Conservation (phyloP, 352 stramenopile genomes). For the Pythium aristosporum region DNA sequence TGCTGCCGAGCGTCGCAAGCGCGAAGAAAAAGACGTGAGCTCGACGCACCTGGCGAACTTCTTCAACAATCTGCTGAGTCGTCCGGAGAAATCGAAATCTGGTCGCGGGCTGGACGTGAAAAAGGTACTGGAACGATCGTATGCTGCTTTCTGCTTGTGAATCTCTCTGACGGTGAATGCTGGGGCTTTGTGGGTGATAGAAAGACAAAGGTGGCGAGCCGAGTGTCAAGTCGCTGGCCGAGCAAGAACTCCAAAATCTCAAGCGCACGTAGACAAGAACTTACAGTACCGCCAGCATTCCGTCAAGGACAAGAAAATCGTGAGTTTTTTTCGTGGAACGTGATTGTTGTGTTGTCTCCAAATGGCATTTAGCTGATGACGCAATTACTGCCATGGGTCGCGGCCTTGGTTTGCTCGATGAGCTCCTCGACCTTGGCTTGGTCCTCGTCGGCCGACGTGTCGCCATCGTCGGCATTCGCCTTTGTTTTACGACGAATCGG, state of each 20-base stretch:
- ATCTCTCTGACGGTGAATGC: not conserved
- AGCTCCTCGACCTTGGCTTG: conserved; percentile 70
- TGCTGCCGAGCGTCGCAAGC: conserved; percentile 69
- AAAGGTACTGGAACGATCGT: conserved; percentile 38
- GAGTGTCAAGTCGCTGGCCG: conserved; percentile 51
- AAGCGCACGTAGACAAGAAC: conserved; percentile 37
- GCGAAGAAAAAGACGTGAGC: conserved; percentile 82
- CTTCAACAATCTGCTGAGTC: conserved; percentile 86
- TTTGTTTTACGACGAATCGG: conserved; percentile 41
- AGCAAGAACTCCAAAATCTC: conserved; percentile 55
- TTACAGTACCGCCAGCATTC: not conserved
- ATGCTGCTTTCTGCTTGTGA: not conserved
- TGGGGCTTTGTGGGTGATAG: conserved; percentile 20
- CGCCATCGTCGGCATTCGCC: conserved; percentile 30
- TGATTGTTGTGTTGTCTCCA: not conserved
- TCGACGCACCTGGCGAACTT: conserved; percentile 87
- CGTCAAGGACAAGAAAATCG: conserved; percentile 6
- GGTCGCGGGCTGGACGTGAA: conserved; percentile 56
- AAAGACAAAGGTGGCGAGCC: conserved; percentile 52
- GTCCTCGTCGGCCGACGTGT: conserved; percentile 34
- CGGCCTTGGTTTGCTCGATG: conserved; percentile 62
- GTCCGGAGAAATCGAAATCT: conserved; percentile 81
- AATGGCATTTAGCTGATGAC: conserved; percentile 46
- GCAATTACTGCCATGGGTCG: conserved; percentile 49
- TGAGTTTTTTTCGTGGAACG: not conserved